Base-by-base conservation (phyloP, 495 filamentous ascomycete species). In the Penicillium paxilli region DNA sequence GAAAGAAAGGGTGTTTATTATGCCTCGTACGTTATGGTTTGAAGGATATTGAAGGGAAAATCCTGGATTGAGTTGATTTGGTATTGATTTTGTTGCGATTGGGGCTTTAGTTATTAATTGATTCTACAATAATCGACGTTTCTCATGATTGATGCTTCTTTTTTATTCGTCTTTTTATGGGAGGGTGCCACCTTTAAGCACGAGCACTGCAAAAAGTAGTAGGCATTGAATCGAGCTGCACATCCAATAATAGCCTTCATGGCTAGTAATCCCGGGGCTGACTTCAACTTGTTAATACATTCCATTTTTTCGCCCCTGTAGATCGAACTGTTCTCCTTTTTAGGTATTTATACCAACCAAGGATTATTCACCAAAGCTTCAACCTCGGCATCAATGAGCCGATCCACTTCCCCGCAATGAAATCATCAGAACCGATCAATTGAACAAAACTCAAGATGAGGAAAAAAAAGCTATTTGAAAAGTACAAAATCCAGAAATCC, bases 371-470 rank as follows among this genome's bases (percentile, higher is more conserved):
- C 8, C 35, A 38, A 38, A 14, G 8, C 9, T 9, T 16, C 8
- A 16, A 54, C 55, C 50, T 58, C 55, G 55, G 55, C 24, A 49
- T 25, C 22, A 11, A 17, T 10, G 28, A 17, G 32, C 44, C 33
- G 32, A 28, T 28, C 22, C 38, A 46, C 22, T 53, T 58, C 55
- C 52, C 55, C 55, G 50, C 55, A 53, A 20, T 38, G 37, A 42
- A 57, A 49, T 35, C 44, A 51, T 44, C 16, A 30, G 26, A n/a
- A n/a, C n/a, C n/a, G n/a, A 1, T 30, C 30, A 32, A 32, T 32
- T 41, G 24, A 11, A 21, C 17, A 12, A 5, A n/a, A 20, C 40
- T 8, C 40, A 11, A 22, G 9, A 8, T 2, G 6, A 23, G 9
- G 6, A 42, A 20, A 37, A 14, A 37, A 37, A 37, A 11, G n/a